Base-by-base conservation (phyloP, 2,329 filamentous ascomycete genomes). In the Arthrobotrys megalospora region DNA sequence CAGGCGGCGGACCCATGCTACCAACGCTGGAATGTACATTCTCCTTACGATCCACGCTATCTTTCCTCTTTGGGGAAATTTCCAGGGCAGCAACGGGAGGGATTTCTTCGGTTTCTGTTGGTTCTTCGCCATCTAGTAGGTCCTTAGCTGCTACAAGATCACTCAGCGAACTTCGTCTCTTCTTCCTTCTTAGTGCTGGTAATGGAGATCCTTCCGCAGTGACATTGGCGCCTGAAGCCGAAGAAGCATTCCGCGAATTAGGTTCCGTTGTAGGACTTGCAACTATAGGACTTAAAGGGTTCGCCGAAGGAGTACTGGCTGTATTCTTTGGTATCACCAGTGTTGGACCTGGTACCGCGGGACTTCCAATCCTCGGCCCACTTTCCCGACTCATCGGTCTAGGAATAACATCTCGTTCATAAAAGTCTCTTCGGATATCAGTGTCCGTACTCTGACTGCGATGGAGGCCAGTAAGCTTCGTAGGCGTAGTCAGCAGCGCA, bases 161-260 rank as follows among this genome's bases (percentile, higher is more conserved):
- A 3, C 94, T 97, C 48, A 98, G 86, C 28, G 94, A 97, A 85
- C 94, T 97, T 83, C 95, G 91, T 69, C 95, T 89, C 86, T 97
- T 97, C 85, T 91, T 94, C 83, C 89, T 90, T 52, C 86, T 85
- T n/a, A 77, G 38, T 1, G 73, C 60, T 2, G 73, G 73, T 16
- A 70, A n/a, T 19, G 73, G 73, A 10, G 73, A 77, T 34, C 66
- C 73, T 14, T 77, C 66, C 6, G 58, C 66, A 7, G 34, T 60
- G n/a, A 32, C 38, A 34, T 60, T 60, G 14, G 34, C 19, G 11
- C 45, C 34, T 16, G 55, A 60, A 8, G 65, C 66, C 12, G 66
- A 43, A 3, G 66, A 53, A n/a, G 48, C 36, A 19, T 60, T 55
- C 2, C 45, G 19, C 38, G 60, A 62, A 6, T 28, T n/a, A 16